phyloP scores from a whole-genome alignment of 192 early-diverging fungal species.

The Physocladia obscura region DNA sequence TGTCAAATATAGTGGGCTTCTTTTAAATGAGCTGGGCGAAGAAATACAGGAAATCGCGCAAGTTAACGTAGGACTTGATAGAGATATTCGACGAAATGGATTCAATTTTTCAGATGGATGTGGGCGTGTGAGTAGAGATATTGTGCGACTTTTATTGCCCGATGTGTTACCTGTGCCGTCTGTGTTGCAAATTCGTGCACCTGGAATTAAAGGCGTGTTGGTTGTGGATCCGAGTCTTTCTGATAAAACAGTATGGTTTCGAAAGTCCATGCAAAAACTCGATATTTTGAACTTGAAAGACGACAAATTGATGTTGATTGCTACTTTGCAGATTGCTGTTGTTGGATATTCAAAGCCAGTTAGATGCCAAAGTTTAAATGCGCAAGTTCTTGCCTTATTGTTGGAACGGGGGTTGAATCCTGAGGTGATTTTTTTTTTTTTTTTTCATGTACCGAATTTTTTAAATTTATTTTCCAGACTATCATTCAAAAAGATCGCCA shows the following conservation, averaged over 20 bases:
- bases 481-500: slow-evolving; percentile 13
- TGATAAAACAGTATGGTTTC: background rate
- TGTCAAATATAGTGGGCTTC: slow-evolving; percentile 28
- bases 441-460: background rate
- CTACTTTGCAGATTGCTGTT: slow-evolving; percentile 15
- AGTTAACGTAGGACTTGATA: background rate
- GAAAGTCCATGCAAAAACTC: slow-evolving; percentile 33
- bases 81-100: slow-evolving; percentile 12
- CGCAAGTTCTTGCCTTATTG: slow-evolving; percentile 23
- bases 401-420: slow-evolving; percentile 29
- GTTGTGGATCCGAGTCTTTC: slow-evolving; percentile 17
- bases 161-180: slow-evolving; percentile 1
- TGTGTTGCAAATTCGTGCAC: slow-evolving; percentile 27
- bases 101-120: slow-evolving; percentile 36
- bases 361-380: slow-evolving; percentile 12
- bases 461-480: slow-evolving; percentile 1
- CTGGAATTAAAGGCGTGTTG: slow-evolving; percentile 34
- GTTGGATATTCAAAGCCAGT: slow-evolving; percentile 12
- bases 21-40: slow-evolving; percentile 18
- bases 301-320: background rate
- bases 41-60: slow-evolving; percentile 4
- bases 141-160: background rate
- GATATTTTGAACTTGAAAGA: slow-evolving; percentile 17
- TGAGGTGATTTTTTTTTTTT: slow-evolving; percentile 7
- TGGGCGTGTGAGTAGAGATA: slow-evolving; percentile 18